A percentile compares a stretch with the other conserved stretches of the same genome.
Conservation (phyloP, 192 early-diverging fungal genomes). For the Rhizoclosmatium globosum region DNA sequence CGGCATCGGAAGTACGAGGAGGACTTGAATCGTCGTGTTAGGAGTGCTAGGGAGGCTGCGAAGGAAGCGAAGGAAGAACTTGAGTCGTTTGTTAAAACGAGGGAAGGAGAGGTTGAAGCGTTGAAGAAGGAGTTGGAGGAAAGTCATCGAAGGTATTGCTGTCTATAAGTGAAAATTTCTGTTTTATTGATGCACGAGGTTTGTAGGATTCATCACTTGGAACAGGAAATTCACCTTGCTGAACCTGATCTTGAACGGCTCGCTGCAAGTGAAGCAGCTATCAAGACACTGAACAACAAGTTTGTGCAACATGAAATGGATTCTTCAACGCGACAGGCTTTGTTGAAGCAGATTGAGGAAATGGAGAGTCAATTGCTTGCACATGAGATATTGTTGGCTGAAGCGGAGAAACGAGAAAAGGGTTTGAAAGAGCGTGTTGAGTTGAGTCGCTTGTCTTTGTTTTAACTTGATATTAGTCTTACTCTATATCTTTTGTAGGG, state of each 20-base stretch:
- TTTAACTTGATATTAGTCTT: neutral
- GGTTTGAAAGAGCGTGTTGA: neutral
- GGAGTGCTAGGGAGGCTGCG: slow-evolving; percentile 21
- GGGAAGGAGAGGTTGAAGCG: slow-evolving; percentile 5
- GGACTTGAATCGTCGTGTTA: slow-evolving; percentile 23
- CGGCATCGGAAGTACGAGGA: slow-evolving; percentile 37
- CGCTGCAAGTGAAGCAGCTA: slow-evolving; percentile 2
- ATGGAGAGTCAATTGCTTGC: slow-evolving; percentile 19
- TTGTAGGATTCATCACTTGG: slow-evolving; percentile 18
- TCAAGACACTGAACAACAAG: slow-evolving; percentile 14
- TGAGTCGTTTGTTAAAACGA: neutral
- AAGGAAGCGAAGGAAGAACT: slow-evolving; percentile 28
- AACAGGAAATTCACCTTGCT: slow-evolving; percentile 27
- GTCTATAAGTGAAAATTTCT: neutral
- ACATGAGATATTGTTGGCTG: slow-evolving; percentile 1
- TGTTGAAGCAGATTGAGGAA: slow-evolving; percentile 10
- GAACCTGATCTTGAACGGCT: slow-evolving; percentile 26
- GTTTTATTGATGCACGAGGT: neutral
- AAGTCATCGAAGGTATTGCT: slow-evolving; percentile 7
- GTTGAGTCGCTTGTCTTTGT: neutral
- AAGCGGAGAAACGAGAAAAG: neutral
- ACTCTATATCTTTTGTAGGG: neutral
- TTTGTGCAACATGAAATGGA: slow-evolving; percentile 28
- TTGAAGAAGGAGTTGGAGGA: slow-evolving; percentile 16
- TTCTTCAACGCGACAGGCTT: neutral